These are phyloP conservation scores for Exophiala viscosa DNA, from an alignment of 2,329 filamentous ascomycete genomes.

Conservation along the genomic window DNA sequence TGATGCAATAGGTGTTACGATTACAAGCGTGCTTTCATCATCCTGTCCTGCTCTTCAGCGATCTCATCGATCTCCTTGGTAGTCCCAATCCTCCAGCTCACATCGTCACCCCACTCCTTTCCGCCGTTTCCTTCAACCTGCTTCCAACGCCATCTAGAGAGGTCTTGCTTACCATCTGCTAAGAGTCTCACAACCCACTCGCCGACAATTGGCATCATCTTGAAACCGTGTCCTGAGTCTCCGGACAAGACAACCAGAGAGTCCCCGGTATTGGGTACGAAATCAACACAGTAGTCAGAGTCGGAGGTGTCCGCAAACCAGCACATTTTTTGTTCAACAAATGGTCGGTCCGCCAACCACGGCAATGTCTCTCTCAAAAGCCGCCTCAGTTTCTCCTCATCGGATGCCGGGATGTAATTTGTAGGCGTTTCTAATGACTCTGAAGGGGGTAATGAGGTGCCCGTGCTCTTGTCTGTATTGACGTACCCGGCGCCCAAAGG, in stretches of 20 bases:
- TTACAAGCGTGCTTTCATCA: conserved; percentile 11
- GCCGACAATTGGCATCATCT: conserved; percentile 60
- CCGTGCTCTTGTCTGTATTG: conserved; percentile 46
- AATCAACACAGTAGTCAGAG: conserved; percentile 60
- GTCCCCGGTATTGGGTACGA: conserved; percentile 47
- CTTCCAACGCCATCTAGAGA: conserved; percentile 54
- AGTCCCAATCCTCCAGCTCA: conserved; percentile 47
- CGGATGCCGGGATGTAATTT: conserved; percentile 51
- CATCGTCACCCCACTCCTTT: conserved; percentile 43
- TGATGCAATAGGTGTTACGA: background rate
- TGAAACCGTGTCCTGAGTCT: conserved; percentile 61
- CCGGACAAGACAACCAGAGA: conserved; percentile 53
- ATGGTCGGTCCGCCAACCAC: conserved; percentile 50
- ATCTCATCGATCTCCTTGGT: conserved; percentile 18
- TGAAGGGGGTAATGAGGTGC: conserved; percentile 42
- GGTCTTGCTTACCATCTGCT: conserved; percentile 42
- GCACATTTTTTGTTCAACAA: conserved; percentile 58
- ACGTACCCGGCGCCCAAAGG: conserved; percentile 56
- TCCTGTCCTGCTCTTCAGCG: conserved; percentile 14
- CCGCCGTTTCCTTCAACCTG: conserved; percentile 29
- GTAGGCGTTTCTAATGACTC: conserved; percentile 30
- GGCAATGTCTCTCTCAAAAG: conserved; percentile 54
- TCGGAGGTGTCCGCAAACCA: conserved; percentile 62
- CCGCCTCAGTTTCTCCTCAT: conserved; percentile 51
- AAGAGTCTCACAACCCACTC: conserved; percentile 52